These are phyloP conservation scores for Pyrenula aspistea DNA, from an alignment of 495 filamentous ascomycete species.

Conservation along the genomic window DNA sequence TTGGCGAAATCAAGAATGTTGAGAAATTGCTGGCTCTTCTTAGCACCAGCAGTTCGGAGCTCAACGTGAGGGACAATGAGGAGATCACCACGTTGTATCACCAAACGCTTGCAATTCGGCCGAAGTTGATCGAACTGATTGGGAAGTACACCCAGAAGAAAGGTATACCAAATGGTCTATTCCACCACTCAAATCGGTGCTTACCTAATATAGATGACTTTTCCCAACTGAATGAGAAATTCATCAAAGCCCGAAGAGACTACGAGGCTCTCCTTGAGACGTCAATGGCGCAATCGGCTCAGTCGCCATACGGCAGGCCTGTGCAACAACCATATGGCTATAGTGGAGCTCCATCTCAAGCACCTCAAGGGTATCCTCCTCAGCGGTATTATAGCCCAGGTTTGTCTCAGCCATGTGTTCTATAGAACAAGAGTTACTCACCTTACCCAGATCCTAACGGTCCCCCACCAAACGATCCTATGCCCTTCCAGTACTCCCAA, in stretches of 20 bases:
- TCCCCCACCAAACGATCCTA: conserved; percentile 6
- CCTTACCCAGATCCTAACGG: conserved; percentile 11
- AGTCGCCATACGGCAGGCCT: conserved; percentile 58
- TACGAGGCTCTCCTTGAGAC: conserved; percentile 93
- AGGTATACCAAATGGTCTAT: conserved; percentile 37
- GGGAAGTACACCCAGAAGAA: conserved; percentile 99
- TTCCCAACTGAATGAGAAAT: conserved; percentile 95
- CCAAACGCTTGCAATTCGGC: conserved; percentile 82
- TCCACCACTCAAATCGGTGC: conserved; percentile 1
- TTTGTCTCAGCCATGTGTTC: conserved; percentile 30
- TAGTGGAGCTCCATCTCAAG: conserved; percentile 29
- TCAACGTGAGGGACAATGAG: conserved; percentile 79
- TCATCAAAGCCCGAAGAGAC: conserved; percentile 94
- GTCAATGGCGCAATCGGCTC: conserved; percentile 83
- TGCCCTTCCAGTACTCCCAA: conserved; percentile 27
- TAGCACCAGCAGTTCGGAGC: conserved; percentile 85
- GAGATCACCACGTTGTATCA: conserved; percentile 92
- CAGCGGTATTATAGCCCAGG: conserved; percentile 60
- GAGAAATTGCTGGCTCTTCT: conserved; percentile 89
- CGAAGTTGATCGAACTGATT: conserved; percentile 95
- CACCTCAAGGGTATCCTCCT: conserved; percentile 41
- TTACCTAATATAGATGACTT: conserved; percentile 65
- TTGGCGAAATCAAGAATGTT: conserved; percentile 97
- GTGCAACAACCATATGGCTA: conserved; percentile 54
- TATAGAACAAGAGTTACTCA: not conserved